Conservation (phyloP, 768 basidiomycete genomes). For the Cystobasidium tubakii region DNA sequence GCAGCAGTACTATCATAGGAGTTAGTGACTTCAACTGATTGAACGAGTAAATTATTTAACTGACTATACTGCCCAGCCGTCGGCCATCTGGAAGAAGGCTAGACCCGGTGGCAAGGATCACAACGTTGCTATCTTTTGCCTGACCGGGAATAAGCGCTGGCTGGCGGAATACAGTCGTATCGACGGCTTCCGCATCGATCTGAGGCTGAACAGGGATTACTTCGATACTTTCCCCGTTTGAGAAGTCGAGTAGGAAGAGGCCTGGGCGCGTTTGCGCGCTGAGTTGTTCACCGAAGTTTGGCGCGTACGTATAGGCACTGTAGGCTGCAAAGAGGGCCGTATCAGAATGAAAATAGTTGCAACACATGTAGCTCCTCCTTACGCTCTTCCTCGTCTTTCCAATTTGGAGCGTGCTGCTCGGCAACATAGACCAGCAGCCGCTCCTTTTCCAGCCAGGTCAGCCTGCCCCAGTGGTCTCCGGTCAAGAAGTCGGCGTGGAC, state of each 20-base stretch:
- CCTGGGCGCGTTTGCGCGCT: constrained; percentile 56
- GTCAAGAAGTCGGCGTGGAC: constrained; percentile 21
- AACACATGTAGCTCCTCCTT: background rate
- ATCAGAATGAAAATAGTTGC: no score
- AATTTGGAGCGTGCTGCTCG: constrained; percentile 19
- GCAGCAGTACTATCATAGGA: constrained; percentile 3
- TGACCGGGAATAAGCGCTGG: constrained; percentile 54
- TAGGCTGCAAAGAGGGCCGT: constrained; percentile 39
- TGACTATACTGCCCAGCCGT: constrained; percentile 53
- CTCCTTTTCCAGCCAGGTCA: constrained; percentile 9
- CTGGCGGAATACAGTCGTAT: constrained; percentile 55
- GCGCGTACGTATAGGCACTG: constrained; percentile 57
- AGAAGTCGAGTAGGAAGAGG: constrained; percentile 58
- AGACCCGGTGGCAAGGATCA: constrained; percentile 60
- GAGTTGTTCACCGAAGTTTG: constrained; percentile 64
- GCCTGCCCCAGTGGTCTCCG: constrained; percentile 36
- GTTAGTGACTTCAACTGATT: background rate
- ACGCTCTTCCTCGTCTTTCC: background rate
- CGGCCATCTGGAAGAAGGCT: constrained; percentile 59
- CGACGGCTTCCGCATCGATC: background rate
- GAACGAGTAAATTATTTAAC: background rate
- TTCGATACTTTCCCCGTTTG: constrained; percentile 38
- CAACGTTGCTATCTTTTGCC: background rate
- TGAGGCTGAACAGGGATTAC: constrained; percentile 28
- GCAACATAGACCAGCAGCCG: constrained; percentile 32